Evolutionary conservation across 225 moss, liverwort and hornwort genomes (phyloP).

Genomic region (Sphagnum contortum): DNA sequence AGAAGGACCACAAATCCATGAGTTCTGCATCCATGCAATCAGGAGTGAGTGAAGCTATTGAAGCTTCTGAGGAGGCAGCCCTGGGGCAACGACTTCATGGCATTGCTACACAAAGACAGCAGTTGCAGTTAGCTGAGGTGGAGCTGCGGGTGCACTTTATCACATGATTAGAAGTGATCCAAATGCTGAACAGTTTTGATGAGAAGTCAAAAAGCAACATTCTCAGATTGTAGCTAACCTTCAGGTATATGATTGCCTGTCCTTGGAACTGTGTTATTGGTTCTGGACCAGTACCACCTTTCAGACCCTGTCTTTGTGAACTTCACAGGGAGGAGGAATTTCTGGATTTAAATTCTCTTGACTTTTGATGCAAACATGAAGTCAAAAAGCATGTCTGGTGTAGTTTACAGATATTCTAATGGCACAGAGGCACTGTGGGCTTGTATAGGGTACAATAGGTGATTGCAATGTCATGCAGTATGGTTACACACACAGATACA

Average conservation of each 20-base stretch:
- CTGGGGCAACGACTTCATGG: slow-evolving; percentile 80
- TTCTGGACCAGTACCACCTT: too few relatives aligned
- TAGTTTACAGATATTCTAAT: too few relatives aligned
- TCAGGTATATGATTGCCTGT: slow-evolving; percentile 37
- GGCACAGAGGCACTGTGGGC: too few relatives aligned
- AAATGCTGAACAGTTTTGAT: slow-evolving; percentile 67
- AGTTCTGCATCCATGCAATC: slow-evolving; percentile 64
- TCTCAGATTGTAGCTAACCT: slow-evolving; percentile 66
- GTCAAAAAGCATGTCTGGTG: too few relatives aligned
- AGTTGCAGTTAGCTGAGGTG: slow-evolving; percentile 77
- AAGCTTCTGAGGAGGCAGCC: slow-evolving; percentile 52
- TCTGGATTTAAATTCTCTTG: too few relatives aligned
- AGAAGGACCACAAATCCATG: slow-evolving; percentile 64
- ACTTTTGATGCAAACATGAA: too few relatives aligned
- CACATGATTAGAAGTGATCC: slow-evolving; percentile 75
- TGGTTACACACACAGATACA: too few relatives aligned
- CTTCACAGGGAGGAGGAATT: too few relatives aligned
- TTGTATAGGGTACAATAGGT: too few relatives aligned
- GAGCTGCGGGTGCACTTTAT: slow-evolving; percentile 83
- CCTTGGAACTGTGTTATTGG: not conserved
- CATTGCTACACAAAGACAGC: slow-evolving; percentile 82
- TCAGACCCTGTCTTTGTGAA: too few relatives aligned
- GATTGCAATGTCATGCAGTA: too few relatives aligned
- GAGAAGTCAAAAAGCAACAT: slow-evolving; percentile 81
- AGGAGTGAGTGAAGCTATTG: slow-evolving; percentile 43